These are phyloP conservation scores for Phaseolus coccineus DNA, from an alignment of 331 rosid species.

Conservation along the genomic window DNA sequence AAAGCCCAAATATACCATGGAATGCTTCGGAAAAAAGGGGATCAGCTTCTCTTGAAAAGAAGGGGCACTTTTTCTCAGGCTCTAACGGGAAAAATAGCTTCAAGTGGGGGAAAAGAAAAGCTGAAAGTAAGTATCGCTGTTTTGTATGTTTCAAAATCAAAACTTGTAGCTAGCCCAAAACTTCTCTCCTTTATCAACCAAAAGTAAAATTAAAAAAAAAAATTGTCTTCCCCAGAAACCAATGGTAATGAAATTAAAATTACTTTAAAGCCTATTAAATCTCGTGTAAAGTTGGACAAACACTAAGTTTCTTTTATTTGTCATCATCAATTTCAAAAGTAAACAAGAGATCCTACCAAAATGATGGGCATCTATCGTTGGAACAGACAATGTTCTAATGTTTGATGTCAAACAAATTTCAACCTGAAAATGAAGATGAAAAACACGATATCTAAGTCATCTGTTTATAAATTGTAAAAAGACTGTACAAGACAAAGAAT, in stretches of 20 bases:
- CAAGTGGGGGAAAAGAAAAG: too few relatives aligned
- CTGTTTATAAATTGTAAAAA: background rate
- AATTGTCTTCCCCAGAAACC: background rate
- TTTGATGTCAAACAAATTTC: conserved; percentile 93
- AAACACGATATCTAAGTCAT: background rate
- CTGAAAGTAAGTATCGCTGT: conserved; percentile 1
- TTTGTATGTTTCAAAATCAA: conserved; percentile 17
- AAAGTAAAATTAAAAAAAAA: background rate
- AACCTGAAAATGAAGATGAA: conserved; percentile 57
- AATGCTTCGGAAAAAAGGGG: conserved; percentile 2
- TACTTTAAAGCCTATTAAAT: conserved; percentile 29
- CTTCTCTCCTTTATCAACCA: background rate
- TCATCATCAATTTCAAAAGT: conserved; percentile 33
- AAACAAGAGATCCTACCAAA: conserved; percentile 66
- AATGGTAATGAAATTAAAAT: conserved; percentile 35
- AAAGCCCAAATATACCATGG: conserved; percentile 29
- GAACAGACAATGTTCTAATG: conserved; percentile 69
- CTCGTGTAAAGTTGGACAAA: conserved; percentile 15
- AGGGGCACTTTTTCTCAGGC: background rate
- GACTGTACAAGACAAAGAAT: conserved; percentile 17
- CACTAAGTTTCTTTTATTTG: conserved; percentile 23
- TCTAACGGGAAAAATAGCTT: background rate
- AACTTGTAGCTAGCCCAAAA: background rate
- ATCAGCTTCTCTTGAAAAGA: background rate
- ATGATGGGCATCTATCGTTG: conserved; percentile 80